Base-by-base conservation (phyloP, 371 early-diverging fungal genomes). In the Actinomortierella ambigua region DNA sequence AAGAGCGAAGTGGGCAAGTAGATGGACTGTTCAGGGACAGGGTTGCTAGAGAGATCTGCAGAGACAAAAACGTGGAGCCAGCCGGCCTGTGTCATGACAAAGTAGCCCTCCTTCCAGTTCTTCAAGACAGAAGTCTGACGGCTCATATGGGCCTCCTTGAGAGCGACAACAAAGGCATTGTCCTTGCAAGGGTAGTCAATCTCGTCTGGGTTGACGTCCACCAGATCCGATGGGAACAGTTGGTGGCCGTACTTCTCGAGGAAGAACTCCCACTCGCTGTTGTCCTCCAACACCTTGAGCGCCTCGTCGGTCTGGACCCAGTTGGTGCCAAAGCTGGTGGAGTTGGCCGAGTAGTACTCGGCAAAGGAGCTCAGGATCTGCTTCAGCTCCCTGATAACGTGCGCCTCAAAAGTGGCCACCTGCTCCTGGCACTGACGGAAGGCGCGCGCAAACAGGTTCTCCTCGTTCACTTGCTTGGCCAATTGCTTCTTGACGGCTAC, bases 41-140 rank as follows among this genome's bases (percentile, higher is more conserved):
- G 26, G 28, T 70, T 65, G 23, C 55, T 61, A 41, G 61, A 53
- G 6, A 26, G 58, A 34, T 70, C 70, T 7, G 70, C 57, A 0
- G 70, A 65, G 22, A 24, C 52, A 55, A 70, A 70, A 55, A 65
- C 64, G 51, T 70, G 70, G 20, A 70, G 48, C 70, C 70, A 70
- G 15, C 70, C 70, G 6, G 70, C 57, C 8, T 54, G 57, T 2
- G 70, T 61, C 23, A 70, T 23, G 24, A 70, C 70, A 55, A 70
- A 64, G 49, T 70, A 70, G 26, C 65, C 70, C 15, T 70, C 70
- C 59, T 65, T 70, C 70, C 70, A 70, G 61, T 46, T 65, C 65
- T 70, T 70, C 22, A 70, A 58, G 28, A 70, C 70, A 6, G 70
- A 65, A 1, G 70, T 61, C 49, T 70, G 65, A 15, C 70, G 48